These are phyloP conservation scores for Candida peoriensis DNA, from an alignment of 805 yeast species.

Conservation along the genomic window DNA sequence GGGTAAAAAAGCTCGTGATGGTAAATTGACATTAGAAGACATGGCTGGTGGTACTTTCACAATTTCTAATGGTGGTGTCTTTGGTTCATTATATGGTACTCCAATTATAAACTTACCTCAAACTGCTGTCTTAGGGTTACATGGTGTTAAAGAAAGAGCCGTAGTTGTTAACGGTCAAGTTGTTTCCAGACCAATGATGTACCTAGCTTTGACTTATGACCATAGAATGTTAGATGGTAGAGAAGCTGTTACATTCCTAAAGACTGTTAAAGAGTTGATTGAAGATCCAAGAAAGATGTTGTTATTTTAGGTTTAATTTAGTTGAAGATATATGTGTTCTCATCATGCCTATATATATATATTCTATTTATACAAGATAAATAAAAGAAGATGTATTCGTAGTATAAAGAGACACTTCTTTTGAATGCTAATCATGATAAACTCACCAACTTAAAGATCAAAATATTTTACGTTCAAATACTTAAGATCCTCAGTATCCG, in stretches of 20 bases:
- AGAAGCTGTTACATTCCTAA: constrained; percentile 97
- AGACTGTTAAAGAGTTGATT: constrained; percentile 91
- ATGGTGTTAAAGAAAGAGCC: constrained; percentile 96
- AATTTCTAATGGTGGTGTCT: constrained; percentile 98
- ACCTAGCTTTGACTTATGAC: constrained; percentile 95
- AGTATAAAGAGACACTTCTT: background rate
- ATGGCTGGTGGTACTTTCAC: constrained; percentile 99
- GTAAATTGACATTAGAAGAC: constrained; percentile 93
- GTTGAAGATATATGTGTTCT: background rate
- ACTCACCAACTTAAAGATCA: constrained; percentile 8
- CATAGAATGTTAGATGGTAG: constrained; percentile 98
- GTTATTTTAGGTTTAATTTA: constrained; percentile 31
- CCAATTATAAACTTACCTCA: constrained; percentile 98
- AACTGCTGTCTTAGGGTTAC: constrained; percentile 96
- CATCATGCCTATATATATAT: background rate
- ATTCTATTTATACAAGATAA: background rate
- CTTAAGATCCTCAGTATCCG: constrained; percentile 33
- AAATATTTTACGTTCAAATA: constrained; percentile 20
- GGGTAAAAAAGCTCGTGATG: constrained; percentile 94
- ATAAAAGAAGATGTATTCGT: background rate
- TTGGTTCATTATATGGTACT: constrained; percentile 96
- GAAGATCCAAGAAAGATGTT: constrained; percentile 99
- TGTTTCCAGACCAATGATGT: constrained; percentile 99
- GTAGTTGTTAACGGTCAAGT: constrained; percentile 94
- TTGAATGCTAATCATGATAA: background rate